phyloP scores from a whole-genome alignment of 1,284 basidiomycete genomes.

The Hymenochaete sp. region DNA sequence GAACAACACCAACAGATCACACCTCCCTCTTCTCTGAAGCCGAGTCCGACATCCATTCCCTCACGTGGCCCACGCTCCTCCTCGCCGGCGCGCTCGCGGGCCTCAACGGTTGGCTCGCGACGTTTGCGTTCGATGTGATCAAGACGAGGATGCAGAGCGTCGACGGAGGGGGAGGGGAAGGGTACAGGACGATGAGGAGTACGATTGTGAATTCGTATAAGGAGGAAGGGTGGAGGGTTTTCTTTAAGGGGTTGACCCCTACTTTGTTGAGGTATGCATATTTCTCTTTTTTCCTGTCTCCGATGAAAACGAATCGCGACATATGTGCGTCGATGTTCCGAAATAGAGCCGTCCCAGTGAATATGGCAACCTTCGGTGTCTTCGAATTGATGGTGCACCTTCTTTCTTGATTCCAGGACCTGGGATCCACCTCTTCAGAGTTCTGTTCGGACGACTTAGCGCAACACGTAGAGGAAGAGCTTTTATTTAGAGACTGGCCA shows the following conservation, averaged over 20 bases:
- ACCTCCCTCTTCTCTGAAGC: conserved; percentile 37
- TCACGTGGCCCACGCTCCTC: conserved; percentile 55
- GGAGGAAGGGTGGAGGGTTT: conserved; percentile 56
- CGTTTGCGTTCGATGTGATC: conserved; percentile 79
- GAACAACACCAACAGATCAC: conserved; percentile 23
- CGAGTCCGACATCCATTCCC: conserved; percentile 34
- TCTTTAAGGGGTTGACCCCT: conserved; percentile 68
- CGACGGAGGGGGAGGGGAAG: conserved; percentile 28
- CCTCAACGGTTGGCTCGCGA: conserved; percentile 59
- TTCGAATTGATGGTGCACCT: conserved; percentile 39
- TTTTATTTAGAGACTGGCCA: too few relatives aligned
- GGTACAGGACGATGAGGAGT: conserved; percentile 48
- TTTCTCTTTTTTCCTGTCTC: not conserved
- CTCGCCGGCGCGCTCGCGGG: conserved; percentile 76
- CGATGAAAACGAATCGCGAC: too few relatives aligned
- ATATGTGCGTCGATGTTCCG: not conserved
- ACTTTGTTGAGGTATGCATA: conserved; percentile 64
- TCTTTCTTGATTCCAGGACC: conserved; percentile 26
- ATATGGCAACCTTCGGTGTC: conserved; percentile 47
- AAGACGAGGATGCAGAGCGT: conserved; percentile 76
- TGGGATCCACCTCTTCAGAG: not conserved
- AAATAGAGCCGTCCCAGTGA: conserved; percentile 41
- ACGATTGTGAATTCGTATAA: conserved; percentile 56
- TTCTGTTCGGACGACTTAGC: too few relatives aligned
- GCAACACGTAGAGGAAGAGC: too few relatives aligned